Conservation (phyloP, 805 yeast genomes). For the Zygotorulaspora sp. region DNA sequence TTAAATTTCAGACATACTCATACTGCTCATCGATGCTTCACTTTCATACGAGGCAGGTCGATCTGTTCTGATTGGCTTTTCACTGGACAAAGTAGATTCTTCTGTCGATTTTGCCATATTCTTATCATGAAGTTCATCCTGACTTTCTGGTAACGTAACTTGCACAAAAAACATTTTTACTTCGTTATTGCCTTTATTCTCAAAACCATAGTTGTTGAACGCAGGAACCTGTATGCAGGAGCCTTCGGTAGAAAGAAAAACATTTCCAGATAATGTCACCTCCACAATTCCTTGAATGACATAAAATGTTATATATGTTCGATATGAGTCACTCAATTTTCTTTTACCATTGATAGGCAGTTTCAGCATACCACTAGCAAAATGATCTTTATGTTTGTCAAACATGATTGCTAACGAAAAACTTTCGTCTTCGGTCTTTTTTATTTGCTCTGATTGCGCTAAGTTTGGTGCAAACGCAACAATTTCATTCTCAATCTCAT, state of each 20-base stretch:
- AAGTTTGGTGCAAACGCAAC: conserved; percentile 65
- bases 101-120: background rate
- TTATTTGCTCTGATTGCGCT: conserved; percentile 42
- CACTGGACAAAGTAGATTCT: background rate
- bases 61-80: background rate
- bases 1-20: conserved; percentile 20
- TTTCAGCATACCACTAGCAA: conserved; percentile 70
- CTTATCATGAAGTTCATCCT: conserved; percentile 1
- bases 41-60: background rate
- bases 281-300: conserved; percentile 68
- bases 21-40: conserved; percentile 17
- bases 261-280: conserved; percentile 55
- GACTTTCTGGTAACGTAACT: conserved; percentile 33
- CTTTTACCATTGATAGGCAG: conserved; percentile 62
- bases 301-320: conserved; percentile 67
- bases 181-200: conserved; percentile 52
- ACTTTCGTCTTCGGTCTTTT: conserved; percentile 44
- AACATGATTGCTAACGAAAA: conserved; percentile 63
- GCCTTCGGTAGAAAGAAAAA: conserved; percentile 61
- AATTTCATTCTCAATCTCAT: conserved; percentile 22
- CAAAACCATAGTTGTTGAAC: conserved; percentile 66
- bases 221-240: conserved; percentile 80
- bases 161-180: conserved; percentile 77
- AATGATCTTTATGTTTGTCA: conserved; percentile 54
- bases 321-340: conserved; percentile 50